Base-by-base conservation (phyloP, 345 rosid genomes). In the Combretum micranthum region DNA sequence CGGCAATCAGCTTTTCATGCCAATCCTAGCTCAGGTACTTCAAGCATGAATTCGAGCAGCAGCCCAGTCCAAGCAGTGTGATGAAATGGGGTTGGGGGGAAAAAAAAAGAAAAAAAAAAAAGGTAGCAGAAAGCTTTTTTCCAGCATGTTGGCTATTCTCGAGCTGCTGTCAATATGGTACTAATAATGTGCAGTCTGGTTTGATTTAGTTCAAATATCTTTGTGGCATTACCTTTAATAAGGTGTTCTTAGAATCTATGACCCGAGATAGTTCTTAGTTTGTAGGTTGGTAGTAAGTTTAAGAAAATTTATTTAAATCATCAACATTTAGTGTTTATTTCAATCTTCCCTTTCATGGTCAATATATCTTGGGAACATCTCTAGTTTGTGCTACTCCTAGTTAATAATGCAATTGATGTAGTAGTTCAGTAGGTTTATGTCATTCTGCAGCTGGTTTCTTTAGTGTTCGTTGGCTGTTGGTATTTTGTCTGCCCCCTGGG, bases 1-100 rank as follows among this genome's bases (percentile, higher is more conserved):
- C 69, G 94, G 69, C 99, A 82, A 68, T 94, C 99, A 2, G 99
- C 99, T 42, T 94, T 94, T 66, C 99, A 90, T 45, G 92, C 97
- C 14, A 87, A 79, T 54, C 87, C 93, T 13, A 68, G 80, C 44
- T 67, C 88, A 22, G 77, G 75, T 49, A 60, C 71, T 63, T 75
- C 90, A 12, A 75, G 82, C 22, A 67, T 81, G 72, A 78, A 68
- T 20, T 64, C 77, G 15, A 58, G 69, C 60, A 71, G 77, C 65
- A 79, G 69, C 60, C 82, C 85, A 17, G 77, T 88, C 64, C 95
- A 82, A 43, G 88, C 90, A 4, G 72, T 82, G 18, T 77, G 60
- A 67, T 61, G 56, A 20, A 19, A 11, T 15, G 25, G 14, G 23
- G 13, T 15, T 17, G 14, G 6, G 42, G 55, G 9, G 60, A 47